Evolutionary conservation across 1,284 basidiomycete species (phyloP).

Genomic region (Irpex sp.): DNA sequence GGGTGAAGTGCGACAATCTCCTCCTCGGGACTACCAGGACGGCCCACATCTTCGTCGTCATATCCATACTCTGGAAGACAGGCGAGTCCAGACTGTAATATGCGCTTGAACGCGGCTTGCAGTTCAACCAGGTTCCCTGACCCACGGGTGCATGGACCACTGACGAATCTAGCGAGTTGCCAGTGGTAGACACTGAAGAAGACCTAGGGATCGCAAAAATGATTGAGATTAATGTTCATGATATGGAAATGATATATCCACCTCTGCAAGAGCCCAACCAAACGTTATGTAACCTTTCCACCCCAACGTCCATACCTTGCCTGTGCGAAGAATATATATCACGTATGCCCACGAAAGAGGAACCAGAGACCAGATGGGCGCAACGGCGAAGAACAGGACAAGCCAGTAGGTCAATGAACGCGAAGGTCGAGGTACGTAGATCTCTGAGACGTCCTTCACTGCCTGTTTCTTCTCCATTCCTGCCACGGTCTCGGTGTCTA

Average conservation of each 20-base stretch:
- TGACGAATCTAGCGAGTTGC: conserved; percentile 51
- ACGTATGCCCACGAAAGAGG: conserved; percentile 73
- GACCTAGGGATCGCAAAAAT: conserved; percentile 41
- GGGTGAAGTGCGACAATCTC: conserved; percentile 50
- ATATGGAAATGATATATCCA: conserved; percentile 21
- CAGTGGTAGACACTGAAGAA: conserved; percentile 74
- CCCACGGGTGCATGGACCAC: conserved; percentile 44
- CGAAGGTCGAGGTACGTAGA: conserved; percentile 25
- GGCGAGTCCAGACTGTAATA: conserved; percentile 63
- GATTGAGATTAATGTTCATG: conserved; percentile 3
- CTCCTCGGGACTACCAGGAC: conserved; percentile 63
- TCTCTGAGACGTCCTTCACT: conserved; percentile 26
- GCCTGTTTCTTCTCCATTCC: conserved; percentile 9
- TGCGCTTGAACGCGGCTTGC: conserved; percentile 52
- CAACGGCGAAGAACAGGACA: conserved; percentile 54
- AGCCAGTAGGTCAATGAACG: conserved; percentile 54
- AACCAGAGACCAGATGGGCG: conserved; percentile 68
- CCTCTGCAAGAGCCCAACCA: conserved; percentile 56
- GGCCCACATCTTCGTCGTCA: conserved; percentile 51
- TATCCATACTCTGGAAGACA: conserved; percentile 46
- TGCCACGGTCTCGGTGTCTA: conserved; percentile 6
- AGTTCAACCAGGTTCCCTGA: conserved; percentile 52
- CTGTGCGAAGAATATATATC: conserved; percentile 47
- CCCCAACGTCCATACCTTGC: conserved; percentile 39
- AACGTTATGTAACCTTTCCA: conserved; percentile 39